Base-by-base conservation (phyloP, 75 land plant species). In the Gnetum montanum region DNA sequence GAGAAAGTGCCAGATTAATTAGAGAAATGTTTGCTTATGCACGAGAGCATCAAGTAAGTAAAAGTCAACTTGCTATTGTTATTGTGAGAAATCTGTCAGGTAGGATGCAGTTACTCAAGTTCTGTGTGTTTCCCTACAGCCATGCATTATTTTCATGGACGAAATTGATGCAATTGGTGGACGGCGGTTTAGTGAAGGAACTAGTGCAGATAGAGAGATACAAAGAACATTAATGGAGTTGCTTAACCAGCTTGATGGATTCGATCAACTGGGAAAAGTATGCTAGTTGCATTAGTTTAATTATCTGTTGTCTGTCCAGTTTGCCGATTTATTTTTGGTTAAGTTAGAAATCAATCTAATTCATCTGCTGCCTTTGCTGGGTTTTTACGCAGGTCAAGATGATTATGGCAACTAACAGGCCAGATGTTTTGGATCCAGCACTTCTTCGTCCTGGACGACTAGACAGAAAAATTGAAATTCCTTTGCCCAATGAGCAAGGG, bases 121-220 rank as follows among this genome's bases (percentile, higher is more conserved):
- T n/a, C n/a, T n/a, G n/a, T n/a, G 26, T 18, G 31, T 54, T 56
- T 35, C 15, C 22, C 57, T 40, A 34, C 48, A 87, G 92, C 92
- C 88, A 16, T 89, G 95, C 65, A 89, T 89, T 25, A 89, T 89
- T 43, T 89, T 89, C 70, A 89, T 89, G 94, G 94, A 88, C 78
- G 94, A 88, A 63, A 88, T 88, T 50, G 94, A 88, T 78, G 94
- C 94, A 40, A 89, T 89, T 61, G 95, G 95, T 61, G 95, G 95
- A 18, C 85, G 95, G 16, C 77, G 95, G 24, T 89, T 89, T 33
- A 89, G 95, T 63, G 95, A 89, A 65, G 95, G 95, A 54, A 89
- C 90, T 7, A 89, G 95, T 76, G 90, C 95, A 45, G 90, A 89
- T 41, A 74, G 95, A 60, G 95, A 89, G 58, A 89, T 89, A 48